Conservation (phyloP, 768 basidiomycete species). For the Boletus coccyginus region DNA sequence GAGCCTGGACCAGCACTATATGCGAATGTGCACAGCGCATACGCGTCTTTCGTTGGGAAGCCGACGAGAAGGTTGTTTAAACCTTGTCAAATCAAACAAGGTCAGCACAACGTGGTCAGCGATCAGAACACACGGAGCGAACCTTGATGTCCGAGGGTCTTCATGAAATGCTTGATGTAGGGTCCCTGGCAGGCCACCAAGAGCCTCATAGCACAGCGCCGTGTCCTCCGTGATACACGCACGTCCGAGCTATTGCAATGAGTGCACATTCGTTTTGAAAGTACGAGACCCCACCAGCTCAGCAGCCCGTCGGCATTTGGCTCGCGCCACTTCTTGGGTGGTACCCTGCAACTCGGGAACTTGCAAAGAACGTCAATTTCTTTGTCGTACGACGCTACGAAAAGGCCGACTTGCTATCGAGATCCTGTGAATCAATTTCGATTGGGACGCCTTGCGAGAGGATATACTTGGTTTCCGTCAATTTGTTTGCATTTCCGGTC, state of each 20-base stretch:
- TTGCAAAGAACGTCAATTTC: constrained; percentile 29
- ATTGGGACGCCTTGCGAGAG: constrained; percentile 65
- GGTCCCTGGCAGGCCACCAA: constrained; percentile 93
- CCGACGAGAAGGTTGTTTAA: constrained; percentile 78
- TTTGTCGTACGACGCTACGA: background rate
- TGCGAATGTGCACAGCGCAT: constrained; percentile 94
- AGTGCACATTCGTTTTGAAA: background rate
- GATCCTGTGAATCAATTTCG: constrained; percentile 69
- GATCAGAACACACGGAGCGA: constrained; percentile 11
- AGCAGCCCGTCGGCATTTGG: constrained; percentile 84
- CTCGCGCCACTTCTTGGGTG: constrained; percentile 84
- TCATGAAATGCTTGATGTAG: constrained; percentile 94
- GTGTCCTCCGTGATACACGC: constrained; percentile 89
- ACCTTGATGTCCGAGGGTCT: constrained; percentile 82
- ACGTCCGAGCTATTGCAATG: constrained; percentile 39
- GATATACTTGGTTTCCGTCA: constrained; percentile 85
- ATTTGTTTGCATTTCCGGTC: constrained; percentile 91
- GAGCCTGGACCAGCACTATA: constrained; percentile 82
- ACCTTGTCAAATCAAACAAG: constrained; percentile 36
- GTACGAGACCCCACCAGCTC: constrained; percentile 56
- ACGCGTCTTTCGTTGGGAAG: constrained; percentile 76
- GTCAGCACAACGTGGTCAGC: background rate
- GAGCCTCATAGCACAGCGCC: constrained; percentile 84
- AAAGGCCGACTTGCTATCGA: constrained; percentile 64
- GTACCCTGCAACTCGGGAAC: constrained; percentile 95